These are phyloP conservation scores for Candida methanosorbosa DNA, from an alignment of 805 yeast genomes.

Conservation along the genomic window DNA sequence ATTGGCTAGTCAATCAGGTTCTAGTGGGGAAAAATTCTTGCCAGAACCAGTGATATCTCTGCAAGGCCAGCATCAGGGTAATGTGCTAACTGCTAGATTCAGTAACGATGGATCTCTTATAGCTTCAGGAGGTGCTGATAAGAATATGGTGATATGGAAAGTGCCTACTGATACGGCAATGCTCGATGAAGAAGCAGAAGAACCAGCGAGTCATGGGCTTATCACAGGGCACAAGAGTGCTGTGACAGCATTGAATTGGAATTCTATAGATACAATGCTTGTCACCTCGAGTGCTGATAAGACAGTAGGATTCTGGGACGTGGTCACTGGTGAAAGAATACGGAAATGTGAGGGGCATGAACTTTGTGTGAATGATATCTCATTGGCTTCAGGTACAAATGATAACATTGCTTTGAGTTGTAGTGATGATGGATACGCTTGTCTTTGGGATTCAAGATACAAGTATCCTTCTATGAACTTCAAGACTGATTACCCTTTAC, in stretches of 20 bases:
- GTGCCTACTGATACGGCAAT: slow-evolving; percentile 7
- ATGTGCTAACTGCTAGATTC: slow-evolving; percentile 46
- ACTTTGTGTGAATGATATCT: slow-evolving; percentile 49
- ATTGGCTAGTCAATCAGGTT: too few species aligned
- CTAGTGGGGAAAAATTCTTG: background rate
- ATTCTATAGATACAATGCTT: slow-evolving; percentile 30
- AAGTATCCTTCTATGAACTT: slow-evolving; percentile 30
- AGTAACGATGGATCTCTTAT: slow-evolving; percentile 39
- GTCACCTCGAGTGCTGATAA: slow-evolving; percentile 54
- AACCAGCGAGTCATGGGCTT: slow-evolving; percentile 32
- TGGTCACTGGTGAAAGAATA: slow-evolving; percentile 42
- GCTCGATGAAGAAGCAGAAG: background rate
- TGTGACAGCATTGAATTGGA: slow-evolving; percentile 52
- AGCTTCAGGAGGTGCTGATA: slow-evolving; percentile 60
- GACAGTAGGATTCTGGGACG: slow-evolving; percentile 56
- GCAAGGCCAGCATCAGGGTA: slow-evolving; percentile 41
- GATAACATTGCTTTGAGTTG: slow-evolving; percentile 35
- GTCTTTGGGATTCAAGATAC: slow-evolving; percentile 60
- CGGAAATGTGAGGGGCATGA: slow-evolving; percentile 47
- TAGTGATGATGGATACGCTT: slow-evolving; percentile 55
- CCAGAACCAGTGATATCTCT: slow-evolving; percentile 14
- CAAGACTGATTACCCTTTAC: slow-evolving; percentile 47
- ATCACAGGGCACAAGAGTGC: slow-evolving; percentile 56
- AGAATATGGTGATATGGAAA: slow-evolving; percentile 28
- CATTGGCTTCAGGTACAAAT: slow-evolving; percentile 18